A percentile compares a stretch with the other conserved stretches of the same genome.
phyloP scores from a whole-genome alignment of 225 moss, liverwort and hornwort genomes.

The Polytrichum formosum region DNA sequence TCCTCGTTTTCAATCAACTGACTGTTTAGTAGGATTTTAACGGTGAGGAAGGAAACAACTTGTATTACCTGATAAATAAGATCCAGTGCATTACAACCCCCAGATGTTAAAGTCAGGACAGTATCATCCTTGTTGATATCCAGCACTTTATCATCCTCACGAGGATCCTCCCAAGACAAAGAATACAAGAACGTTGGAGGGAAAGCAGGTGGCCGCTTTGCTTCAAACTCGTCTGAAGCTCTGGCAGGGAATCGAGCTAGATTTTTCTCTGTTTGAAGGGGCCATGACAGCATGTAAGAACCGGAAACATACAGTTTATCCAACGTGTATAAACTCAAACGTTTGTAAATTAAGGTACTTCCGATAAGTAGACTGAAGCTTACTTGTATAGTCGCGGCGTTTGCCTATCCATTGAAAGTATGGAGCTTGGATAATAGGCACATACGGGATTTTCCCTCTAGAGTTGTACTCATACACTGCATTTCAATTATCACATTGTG shows the following conservation, averaged over 20 bases:
- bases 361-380: neutral
- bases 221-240: constrained; percentile 94
- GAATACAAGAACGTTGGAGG: constrained; percentile 97
- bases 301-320: too few relatives aligned
- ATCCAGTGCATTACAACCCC: constrained; percentile 97
- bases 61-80: constrained; percentile 71
- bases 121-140: constrained; percentile 70
- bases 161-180: constrained; percentile 95
- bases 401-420: constrained; percentile 94
- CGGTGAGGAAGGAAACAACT: too few relatives aligned
- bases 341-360: too few relatives aligned
- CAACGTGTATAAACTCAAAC: too few relatives aligned
- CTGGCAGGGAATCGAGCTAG: constrained; percentile 75
- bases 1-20: too few relatives aligned
- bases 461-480: constrained; percentile 95
- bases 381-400: constrained; percentile 59
- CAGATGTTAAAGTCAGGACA: constrained; percentile 91
- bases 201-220: constrained; percentile 79
- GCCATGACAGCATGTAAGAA: too few relatives aligned
- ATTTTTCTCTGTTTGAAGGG: constrained; percentile 45
- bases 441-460: constrained; percentile 77
- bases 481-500: neutral
- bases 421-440: constrained; percentile 75
- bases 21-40: too few relatives aligned
- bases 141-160: constrained; percentile 91